Base-by-base conservation (phyloP, 176 grass and related monocot genomes). In the Rhynchospora breviuscula region DNA sequence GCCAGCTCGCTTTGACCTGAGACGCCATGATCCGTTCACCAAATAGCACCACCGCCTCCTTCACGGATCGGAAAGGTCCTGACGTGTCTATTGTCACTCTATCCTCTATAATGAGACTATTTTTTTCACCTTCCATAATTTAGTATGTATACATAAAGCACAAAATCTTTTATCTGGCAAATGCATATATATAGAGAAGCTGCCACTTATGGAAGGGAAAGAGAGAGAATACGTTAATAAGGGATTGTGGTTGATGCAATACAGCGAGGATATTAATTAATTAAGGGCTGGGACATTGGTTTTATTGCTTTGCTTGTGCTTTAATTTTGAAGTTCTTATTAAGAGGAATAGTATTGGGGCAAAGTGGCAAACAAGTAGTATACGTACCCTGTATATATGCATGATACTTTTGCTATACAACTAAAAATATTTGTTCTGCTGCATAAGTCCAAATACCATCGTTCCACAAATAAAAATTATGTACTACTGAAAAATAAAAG, bases 31-130 rank as follows among this genome's bases (percentile, higher is more conserved):
- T 77, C 49, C 49, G 22, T 77, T 77, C 49, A 56, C 73, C 73
- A 56, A 76, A 77, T 8, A 77, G 13, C 7, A 13, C 49, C 5
- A 63, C 67, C 5, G 87, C 82, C 66, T 89, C 78, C 87, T 89
- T 89, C 66, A 89, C 87, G 3, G 87, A 85, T 63, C 18, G 54
- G 22, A 89, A 89, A 3, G 82, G 87, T 6, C 23, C 35, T 40
- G 35, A 40, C 35, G 35, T 40, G 35, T 40, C 4, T 40, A 40
- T 40, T 40, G 2, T 40, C 35, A 40, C 35, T 40, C 35, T 40
- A 40, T 40, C 35, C 35, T 40, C 35, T 40, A 40, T 40, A 2
- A 40, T 2, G 3, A 40, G 1, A 40, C 4, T 40, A 40, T 40
- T 40, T 4, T 40, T 40, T 40, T 40, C 35, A 40, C 35, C 35